A percentile compares a stretch with the other conserved stretches of the same genome.
Conservation (phyloP, 306 rosid species). For the Ormosia emarginata region DNA sequence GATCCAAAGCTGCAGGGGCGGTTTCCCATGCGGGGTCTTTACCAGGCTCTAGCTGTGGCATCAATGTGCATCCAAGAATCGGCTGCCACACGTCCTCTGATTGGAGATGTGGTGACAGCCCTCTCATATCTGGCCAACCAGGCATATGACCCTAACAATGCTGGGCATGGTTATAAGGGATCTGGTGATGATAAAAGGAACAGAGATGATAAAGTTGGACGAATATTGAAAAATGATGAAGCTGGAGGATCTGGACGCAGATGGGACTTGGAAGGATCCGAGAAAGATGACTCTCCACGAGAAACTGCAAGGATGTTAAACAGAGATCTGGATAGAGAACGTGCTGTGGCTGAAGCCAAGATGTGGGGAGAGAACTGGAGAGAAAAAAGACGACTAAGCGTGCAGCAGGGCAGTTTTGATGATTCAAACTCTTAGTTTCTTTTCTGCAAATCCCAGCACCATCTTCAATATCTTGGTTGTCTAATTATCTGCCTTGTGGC, state of each 20-base stretch:
- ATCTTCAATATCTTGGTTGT: slow-evolving; percentile 11
- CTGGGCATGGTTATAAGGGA: slow-evolving; percentile 53
- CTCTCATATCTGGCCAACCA: slow-evolving; percentile 86
- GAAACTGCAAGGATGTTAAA: slow-evolving; percentile 70
- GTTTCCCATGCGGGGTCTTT: slow-evolving; percentile 85
- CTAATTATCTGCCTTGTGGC: slow-evolving; percentile 13
- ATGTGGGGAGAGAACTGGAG: slow-evolving; percentile 96
- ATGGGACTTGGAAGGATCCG: slow-evolving; percentile 81
- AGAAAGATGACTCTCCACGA: slow-evolving; percentile 82
- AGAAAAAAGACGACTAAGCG: slow-evolving; percentile 67
- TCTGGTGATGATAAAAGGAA: slow-evolving; percentile 59
- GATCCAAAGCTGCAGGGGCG: slow-evolving; percentile 80
- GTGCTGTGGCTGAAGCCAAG: slow-evolving; percentile 93
- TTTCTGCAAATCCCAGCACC: neutral
- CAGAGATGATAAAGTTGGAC: slow-evolving; percentile 69
- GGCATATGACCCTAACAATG: slow-evolving; percentile 55
- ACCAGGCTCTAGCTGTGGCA: slow-evolving; percentile 93
- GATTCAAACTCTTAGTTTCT: slow-evolving; percentile 44
- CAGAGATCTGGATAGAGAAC: slow-evolving; percentile 75
- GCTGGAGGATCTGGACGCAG: slow-evolving; percentile 70
- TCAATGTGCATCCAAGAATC: slow-evolving; percentile 95
- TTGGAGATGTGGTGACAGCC: slow-evolving; percentile 92
- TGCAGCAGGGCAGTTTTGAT: slow-evolving; percentile 67
- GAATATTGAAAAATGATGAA: slow-evolving; percentile 66
- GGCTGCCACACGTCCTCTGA: slow-evolving; percentile 86